A percentile compares a stretch with the other conserved stretches of the same genome.
phyloP scores from a whole-genome alignment of 2,329 filamentous ascomycete genomes.

The Ambrosiella cleistominuta region DNA sequence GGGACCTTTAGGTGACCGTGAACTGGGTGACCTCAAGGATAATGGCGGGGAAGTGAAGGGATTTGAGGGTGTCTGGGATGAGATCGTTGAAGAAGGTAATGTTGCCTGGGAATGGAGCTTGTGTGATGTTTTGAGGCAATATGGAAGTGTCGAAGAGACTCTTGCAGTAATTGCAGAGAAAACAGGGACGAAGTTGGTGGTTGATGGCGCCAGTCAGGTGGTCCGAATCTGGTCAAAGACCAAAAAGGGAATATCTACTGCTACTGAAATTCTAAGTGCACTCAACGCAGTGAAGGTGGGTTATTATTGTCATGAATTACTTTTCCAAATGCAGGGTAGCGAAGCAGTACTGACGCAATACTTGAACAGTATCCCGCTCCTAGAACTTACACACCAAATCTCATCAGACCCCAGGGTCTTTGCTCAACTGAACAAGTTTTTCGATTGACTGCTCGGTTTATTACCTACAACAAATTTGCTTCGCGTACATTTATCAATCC shows the following conservation, averaged over 20 bases:
- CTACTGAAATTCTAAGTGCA: not conserved
- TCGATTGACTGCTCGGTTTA: not conserved
- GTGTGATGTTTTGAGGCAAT: slow-evolving; percentile 3
- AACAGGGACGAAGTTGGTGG: not conserved
- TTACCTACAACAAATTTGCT: not conserved
- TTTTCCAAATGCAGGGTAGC: not conserved
- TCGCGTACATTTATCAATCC: not conserved
- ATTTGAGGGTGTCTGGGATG: slow-evolving; percentile 1
- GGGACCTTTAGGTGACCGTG: not conserved
- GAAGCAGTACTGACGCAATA: not conserved
- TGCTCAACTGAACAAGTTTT: not conserved
- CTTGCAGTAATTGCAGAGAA: not conserved
- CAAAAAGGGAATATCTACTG: not conserved
- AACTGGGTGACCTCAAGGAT: no score
- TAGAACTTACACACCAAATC: not conserved
- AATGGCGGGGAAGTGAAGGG: not conserved
- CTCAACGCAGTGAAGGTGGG: slow-evolving; percentile 2
- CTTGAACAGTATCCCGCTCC: not conserved
- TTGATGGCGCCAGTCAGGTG: not conserved
- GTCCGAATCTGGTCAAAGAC: slow-evolving; percentile 1
- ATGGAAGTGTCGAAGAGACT: slow-evolving; percentile 3
- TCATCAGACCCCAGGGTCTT: not conserved
- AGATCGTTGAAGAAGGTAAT: not conserved
- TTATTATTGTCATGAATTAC: not conserved
- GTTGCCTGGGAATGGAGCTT: not conserved